Conservation (phyloP, 2,329 filamentous ascomycete genomes). For the Teratosphaeria destructans region DNA sequence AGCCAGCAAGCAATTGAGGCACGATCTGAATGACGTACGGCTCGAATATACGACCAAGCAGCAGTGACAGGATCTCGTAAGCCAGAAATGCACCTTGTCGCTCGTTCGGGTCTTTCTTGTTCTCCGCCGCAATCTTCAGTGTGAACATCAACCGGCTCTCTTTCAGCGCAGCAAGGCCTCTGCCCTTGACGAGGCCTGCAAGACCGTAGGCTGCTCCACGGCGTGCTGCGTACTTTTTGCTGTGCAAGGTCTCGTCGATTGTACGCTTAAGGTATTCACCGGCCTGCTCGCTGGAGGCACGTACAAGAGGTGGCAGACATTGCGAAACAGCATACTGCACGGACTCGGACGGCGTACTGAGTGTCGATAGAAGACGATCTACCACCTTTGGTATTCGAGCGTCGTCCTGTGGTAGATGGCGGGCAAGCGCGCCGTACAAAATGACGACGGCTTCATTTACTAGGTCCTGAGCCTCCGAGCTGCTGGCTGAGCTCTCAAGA, state of each 20-base stretch:
- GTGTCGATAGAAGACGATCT: slow-evolving; percentile 70
- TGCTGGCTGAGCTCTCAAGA: slow-evolving; percentile 74
- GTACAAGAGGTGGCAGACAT: slow-evolving; percentile 84
- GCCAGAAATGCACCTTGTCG: slow-evolving; percentile 81
- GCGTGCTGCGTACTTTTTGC: slow-evolving; percentile 85
- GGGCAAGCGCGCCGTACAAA: slow-evolving; percentile 86
- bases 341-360: slow-evolving; percentile 90
- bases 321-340: slow-evolving; percentile 95
- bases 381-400: slow-evolving; percentile 79
- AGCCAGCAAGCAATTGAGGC: slow-evolving; percentile 76
- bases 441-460: slow-evolving; percentile 97
- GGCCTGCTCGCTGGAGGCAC: slow-evolving; percentile 65
- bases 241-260: slow-evolving; percentile 69
- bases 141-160: slow-evolving; percentile 80
- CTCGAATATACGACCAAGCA: slow-evolving; percentile 84
- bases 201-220: slow-evolving; percentile 91
- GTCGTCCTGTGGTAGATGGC: slow-evolving; percentile 78
- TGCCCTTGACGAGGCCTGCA: slow-evolving; percentile 80
- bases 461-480: slow-evolving; percentile 70
- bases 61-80: slow-evolving; percentile 78
- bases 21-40: slow-evolving; percentile 95
- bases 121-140: slow-evolving; percentile 74
- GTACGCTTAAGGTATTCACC: slow-evolving; percentile 72
- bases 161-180: slow-evolving; percentile 68
- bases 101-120: slow-evolving; percentile 85